phyloP scores from a whole-genome alignment of 805 yeast species.

The Metahyphopichia silvanorum region DNA sequence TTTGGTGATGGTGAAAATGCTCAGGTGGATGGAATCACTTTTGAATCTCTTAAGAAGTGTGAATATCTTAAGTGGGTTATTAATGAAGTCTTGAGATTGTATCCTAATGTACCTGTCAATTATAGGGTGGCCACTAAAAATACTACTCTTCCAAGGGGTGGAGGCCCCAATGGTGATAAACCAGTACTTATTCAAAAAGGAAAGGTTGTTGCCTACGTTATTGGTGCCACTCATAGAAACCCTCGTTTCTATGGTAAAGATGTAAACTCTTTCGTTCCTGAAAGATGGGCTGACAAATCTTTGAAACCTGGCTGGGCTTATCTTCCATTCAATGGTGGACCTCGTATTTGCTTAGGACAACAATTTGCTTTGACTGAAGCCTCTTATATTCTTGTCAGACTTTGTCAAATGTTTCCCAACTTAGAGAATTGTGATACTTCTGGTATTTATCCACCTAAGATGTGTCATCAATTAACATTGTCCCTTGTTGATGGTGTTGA shows the following conservation, averaged over 20 bases:
- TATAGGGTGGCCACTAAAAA: slow-evolving; percentile 17
- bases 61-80: slow-evolving; percentile 35
- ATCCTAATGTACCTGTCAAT: slow-evolving; percentile 27
- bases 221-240: slow-evolving; percentile 10
- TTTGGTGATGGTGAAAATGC: slow-evolving; percentile 32
- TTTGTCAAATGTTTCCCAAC: slow-evolving; percentile 24
- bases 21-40: slow-evolving; percentile 26
- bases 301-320: slow-evolving; percentile 43
- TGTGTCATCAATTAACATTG: slow-evolving; percentile 13
- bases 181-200: slow-evolving; percentile 11
- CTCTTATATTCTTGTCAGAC: slow-evolving; percentile 38
- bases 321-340: slow-evolving; percentile 55
- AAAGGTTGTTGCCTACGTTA: slow-evolving; percentile 8
- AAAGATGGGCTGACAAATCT: slow-evolving; percentile 42
- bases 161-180: slow-evolving; percentile 15
- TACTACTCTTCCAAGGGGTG: slow-evolving; percentile 21
- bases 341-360: slow-evolving; percentile 54
- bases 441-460: slow-evolving; percentile 10
- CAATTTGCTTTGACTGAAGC: slow-evolving; percentile 56
- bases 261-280: slow-evolving; percentile 43
- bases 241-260: slow-evolving; percentile 40
- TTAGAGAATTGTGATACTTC: slow-evolving; percentile 8
- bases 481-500: slow-evolving; percentile 11
- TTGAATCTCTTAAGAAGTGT: slow-evolving; percentile 37
- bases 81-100: slow-evolving; percentile 34